A percentile compares a stretch with the other conserved stretches of the same genome.
Evolutionary conservation across 2,329 filamentous ascomycete genomes (phyloP).

Genomic region (Sporothrix globosa): DNA sequence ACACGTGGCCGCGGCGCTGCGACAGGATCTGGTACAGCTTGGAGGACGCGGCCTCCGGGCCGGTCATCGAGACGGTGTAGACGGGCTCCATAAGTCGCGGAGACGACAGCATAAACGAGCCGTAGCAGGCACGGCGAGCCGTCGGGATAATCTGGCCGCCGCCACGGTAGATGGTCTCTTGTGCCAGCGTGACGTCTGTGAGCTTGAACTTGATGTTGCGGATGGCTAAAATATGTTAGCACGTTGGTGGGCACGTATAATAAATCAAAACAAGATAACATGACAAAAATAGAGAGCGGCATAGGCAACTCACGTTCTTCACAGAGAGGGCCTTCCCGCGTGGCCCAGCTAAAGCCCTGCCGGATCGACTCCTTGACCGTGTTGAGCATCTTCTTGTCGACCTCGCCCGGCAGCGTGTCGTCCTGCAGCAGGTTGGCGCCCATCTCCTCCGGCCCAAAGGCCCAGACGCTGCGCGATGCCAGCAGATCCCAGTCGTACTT

Average conservation of each 20-base stretch:
- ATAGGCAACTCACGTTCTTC: conserved; percentile 80
- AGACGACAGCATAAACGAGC: conserved; percentile 94
- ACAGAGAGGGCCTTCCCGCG: conserved; percentile 90
- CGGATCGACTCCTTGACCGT: conserved; percentile 89
- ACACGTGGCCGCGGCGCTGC: conserved; percentile 84
- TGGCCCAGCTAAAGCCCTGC: conserved; percentile 96
- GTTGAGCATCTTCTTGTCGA: conserved; percentile 87
- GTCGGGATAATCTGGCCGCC: conserved; percentile 98
- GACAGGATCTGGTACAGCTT: conserved; percentile 91
- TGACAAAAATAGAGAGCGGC: conserved; percentile 32
- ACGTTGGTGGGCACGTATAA: background rate
- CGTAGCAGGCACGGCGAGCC: conserved; percentile 88
- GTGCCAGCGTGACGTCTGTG: conserved; percentile 83
- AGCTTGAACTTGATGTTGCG: conserved; percentile 98
- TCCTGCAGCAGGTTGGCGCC: conserved; percentile 96
- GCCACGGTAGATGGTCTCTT: conserved; percentile 90
- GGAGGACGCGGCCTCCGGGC: conserved; percentile 84
- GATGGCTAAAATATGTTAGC: conserved; percentile 65
- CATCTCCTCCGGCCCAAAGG: conserved; percentile 93
- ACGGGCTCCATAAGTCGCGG: conserved; percentile 96
- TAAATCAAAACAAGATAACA: conserved; percentile 30
- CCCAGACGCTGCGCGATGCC: conserved; percentile 94
- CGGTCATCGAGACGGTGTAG: conserved; percentile 90
- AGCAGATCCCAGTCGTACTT: conserved; percentile 97
- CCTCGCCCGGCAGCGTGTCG: conserved; percentile 86